These are phyloP conservation scores for Elymus sibiricus DNA, from an alignment of 176 grass and related monocot genomes.

Conservation along the genomic window DNA sequence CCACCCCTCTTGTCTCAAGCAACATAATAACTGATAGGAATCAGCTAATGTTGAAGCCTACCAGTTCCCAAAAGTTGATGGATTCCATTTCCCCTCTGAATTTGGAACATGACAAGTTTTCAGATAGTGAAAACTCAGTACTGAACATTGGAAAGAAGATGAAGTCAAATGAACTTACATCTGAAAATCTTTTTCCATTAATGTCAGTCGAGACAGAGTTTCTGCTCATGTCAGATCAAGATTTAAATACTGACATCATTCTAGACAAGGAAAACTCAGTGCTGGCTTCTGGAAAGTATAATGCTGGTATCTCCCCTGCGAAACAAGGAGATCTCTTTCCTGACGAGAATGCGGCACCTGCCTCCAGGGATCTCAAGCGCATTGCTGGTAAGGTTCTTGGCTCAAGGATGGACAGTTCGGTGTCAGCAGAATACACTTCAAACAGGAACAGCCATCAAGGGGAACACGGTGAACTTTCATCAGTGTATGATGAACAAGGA, in stretches of 20 bases:
- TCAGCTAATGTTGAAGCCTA: constrained; percentile 25
- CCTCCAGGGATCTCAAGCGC: constrained; percentile 37
- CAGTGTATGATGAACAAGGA: constrained; percentile 24
- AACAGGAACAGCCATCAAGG: not conserved
- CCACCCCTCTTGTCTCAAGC: constrained; percentile 32
- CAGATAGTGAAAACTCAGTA: constrained; percentile 33
- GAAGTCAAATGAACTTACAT: constrained; percentile 14
- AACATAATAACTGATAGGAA: constrained; percentile 36
- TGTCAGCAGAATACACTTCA: constrained; percentile 12
- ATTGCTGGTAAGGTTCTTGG: constrained; percentile 42
- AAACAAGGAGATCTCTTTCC: constrained; percentile 35
- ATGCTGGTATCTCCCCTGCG: constrained; percentile 16
- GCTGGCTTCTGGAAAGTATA: constrained; percentile 6
- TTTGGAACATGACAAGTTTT: constrained; percentile 26
- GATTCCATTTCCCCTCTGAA: constrained; percentile 41
- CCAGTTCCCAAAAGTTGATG: constrained; percentile 45
- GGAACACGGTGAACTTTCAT: constrained; percentile 8
- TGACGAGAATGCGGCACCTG: constrained; percentile 44
- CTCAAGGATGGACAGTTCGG: constrained; percentile 31
- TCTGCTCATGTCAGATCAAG: constrained; percentile 27
- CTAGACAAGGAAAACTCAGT: constrained; percentile 26
- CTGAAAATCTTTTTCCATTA: not conserved
- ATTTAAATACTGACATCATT: constrained; percentile 34
- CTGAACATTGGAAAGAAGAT: constrained; percentile 11
- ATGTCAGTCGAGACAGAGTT: constrained; percentile 11